A percentile compares a stretch with the other conserved stretches of the same genome.
Conservation (phyloP, 345 rosid species). For the Ailanthus altissimus region DNA sequence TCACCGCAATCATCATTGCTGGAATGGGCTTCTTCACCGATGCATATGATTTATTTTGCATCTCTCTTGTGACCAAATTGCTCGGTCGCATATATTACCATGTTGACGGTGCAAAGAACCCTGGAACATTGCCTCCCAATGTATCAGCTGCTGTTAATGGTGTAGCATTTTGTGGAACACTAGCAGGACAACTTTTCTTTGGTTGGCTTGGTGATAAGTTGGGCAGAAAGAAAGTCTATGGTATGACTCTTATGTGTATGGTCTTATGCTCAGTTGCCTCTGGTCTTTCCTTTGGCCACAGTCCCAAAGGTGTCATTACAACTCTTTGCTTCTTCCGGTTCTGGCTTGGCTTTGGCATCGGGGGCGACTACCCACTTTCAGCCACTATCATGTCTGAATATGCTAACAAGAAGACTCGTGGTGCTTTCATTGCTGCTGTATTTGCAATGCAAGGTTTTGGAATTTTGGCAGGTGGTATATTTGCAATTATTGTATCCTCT, state of each 20-base stretch:
- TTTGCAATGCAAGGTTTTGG: slow-evolving; percentile 96
- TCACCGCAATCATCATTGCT: slow-evolving; percentile 73
- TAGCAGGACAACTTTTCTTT: slow-evolving; percentile 72
- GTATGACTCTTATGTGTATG: slow-evolving; percentile 77
- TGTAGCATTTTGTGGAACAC: slow-evolving; percentile 71
- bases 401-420: slow-evolving; percentile 85
- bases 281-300: slow-evolving; percentile 61
- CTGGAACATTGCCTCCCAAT: slow-evolving; percentile 68
- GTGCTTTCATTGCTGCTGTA: slow-evolving; percentile 89
- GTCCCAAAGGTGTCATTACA: slow-evolving; percentile 49
- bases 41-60: slow-evolving; percentile 80
- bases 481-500: slow-evolving; percentile 55
- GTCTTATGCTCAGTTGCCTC: slow-evolving; percentile 64
- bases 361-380: slow-evolving; percentile 83
- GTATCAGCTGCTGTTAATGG: slow-evolving; percentile 78
- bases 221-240: slow-evolving; percentile 75
- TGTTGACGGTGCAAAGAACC: slow-evolving; percentile 59
- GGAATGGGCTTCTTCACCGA: slow-evolving; percentile 92
- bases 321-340: slow-evolving; percentile 81
- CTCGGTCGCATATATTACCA: slow-evolving; percentile 78
- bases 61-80: slow-evolving; percentile 78
- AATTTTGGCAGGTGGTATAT: slow-evolving; percentile 69
- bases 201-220: slow-evolving; percentile 85
- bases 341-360: slow-evolving; percentile 87
- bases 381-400: slow-evolving; percentile 88